Base-by-base conservation (phyloP, 202 grass and related monocot species). In the Zizania palustris region DNA sequence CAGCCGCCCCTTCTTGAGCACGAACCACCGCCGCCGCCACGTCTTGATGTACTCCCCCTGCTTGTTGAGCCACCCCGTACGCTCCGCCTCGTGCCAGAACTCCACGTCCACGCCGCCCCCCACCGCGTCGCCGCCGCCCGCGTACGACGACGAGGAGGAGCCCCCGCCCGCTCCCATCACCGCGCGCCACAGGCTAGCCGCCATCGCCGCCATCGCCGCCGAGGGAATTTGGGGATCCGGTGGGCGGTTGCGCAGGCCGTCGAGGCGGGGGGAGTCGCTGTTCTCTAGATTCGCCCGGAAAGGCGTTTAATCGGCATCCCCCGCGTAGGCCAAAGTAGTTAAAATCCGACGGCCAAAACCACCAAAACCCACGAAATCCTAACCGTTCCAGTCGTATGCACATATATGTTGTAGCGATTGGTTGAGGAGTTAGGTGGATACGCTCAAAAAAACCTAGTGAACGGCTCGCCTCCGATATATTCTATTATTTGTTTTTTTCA, bases 31-130 rank as follows among this genome's bases (percentile, higher is more conserved):
- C 72, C 94, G 86, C 59, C 94, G 87, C 91, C 94, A 97, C 56
- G 94, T 91, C 94, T 97, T 97, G 88, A 97, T 91, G 86, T 93
- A 97, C 82, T 97, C 91, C 22, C 94, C 94, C 72, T 97, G 88
- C 67, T 97, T 97, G 40, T 79, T 93, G 20, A 97, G 84, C 94
- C 94, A 97, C 51, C 91, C 91, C 7, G 60, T 10, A 28, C 84
- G 88, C 82, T 97, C 91, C 38, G 84, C 76, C 1, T 75, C 82
- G 75, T 79, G 86, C 91, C 94, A 97, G 91, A 97, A 97, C 70
- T 91, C 91, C 35, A 97, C 77, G 46, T 91, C 91, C 22, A 97
- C 77, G 46, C 89, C 91, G 20, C 81, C 91, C 28, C 48, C 9
- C 34, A 34, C 60, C 11, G 60, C 75, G n/a, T 81, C 82, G 41